phyloP scores from a whole-genome alignment of 345 rosid genomes.

The Lagerstroemia speciosa region DNA sequence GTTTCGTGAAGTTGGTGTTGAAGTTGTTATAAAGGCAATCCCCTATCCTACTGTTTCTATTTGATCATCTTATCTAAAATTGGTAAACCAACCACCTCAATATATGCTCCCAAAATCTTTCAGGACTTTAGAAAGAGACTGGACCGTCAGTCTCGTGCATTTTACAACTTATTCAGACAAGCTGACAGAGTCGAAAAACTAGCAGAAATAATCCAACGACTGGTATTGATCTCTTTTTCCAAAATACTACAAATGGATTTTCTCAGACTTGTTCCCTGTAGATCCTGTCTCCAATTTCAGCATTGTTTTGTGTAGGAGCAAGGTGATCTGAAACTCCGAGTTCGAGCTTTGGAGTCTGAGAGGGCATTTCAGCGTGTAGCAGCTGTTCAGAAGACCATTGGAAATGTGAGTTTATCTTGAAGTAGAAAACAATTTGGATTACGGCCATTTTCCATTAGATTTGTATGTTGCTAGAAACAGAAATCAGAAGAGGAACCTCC shows the following conservation, averaged over 20 bases:
- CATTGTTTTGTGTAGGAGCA: conserved; percentile 54
- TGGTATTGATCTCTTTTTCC: conserved; percentile 38
- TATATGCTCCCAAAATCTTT: conserved; percentile 1
- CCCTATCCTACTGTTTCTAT: conserved; percentile 13
- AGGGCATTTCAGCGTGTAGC: conserved; percentile 96
- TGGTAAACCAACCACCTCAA: conserved; percentile 4
- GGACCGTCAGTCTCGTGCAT: conserved; percentile 91
- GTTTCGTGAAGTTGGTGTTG: conserved; percentile 94
- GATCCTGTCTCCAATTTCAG: neutral
- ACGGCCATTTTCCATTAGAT: neutral
- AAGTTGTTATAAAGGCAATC: conserved; percentile 76
- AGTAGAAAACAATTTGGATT: neutral
- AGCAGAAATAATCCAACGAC: conserved; percentile 67
- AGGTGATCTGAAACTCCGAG: conserved; percentile 97
- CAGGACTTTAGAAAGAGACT: conserved; percentile 90
- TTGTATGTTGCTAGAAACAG: neutral
- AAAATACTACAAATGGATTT: neutral
- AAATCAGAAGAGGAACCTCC: neutral
- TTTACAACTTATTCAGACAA: conserved; percentile 91
- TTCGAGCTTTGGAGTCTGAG: conserved; percentile 84
- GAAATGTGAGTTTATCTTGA: conserved; percentile 54
- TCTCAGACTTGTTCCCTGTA: neutral
- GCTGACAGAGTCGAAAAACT: conserved; percentile 92
- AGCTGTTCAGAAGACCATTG: conserved; percentile 81
- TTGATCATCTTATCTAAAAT: conserved; percentile 1